A percentile compares a stretch with the other conserved stretches of the same genome.
Conservation (phyloP, 129 eudicot genomes). For the Erigeron canadensis region DNA sequence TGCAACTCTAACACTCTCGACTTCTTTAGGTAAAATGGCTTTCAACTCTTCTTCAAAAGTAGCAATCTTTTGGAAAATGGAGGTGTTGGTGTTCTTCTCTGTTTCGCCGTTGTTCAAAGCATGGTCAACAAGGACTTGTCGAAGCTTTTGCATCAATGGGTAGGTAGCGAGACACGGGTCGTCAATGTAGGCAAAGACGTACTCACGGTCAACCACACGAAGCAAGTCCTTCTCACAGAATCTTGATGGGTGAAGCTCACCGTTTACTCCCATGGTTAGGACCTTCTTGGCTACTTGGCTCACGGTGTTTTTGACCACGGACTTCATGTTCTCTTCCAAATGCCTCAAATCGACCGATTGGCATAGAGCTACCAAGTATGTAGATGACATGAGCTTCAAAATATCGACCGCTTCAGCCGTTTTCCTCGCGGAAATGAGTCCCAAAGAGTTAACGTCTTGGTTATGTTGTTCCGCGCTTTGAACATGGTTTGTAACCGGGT, state of each 20-base stretch:
- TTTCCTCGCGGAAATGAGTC: constrained; percentile 62
- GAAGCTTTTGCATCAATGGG: constrained; percentile 59
- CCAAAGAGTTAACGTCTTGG: constrained; percentile 79
- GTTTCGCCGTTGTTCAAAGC: constrained; percentile 36
- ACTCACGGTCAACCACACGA: constrained; percentile 52
- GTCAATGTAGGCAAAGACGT: constrained; percentile 51
- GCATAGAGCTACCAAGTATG: constrained; percentile 66
- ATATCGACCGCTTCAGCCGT: constrained; percentile 75
- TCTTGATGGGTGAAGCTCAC: constrained; percentile 59
- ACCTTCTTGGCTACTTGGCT: constrained; percentile 64
- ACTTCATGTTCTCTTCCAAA: constrained; percentile 68
- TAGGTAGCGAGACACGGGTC: constrained; percentile 47
- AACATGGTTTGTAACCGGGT: constrained; percentile 82
- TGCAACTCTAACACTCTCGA: constrained; percentile 34
- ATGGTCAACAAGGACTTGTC: constrained; percentile 61
- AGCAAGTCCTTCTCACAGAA: constrained; percentile 54
- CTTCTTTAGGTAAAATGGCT: constrained; percentile 46
- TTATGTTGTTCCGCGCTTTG: constrained; percentile 88
- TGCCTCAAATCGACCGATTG: constrained; percentile 76
- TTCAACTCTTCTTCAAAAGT: constrained; percentile 54
- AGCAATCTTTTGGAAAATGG: constrained; percentile 47
- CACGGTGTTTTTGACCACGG: constrained; percentile 59
- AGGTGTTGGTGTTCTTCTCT: constrained; percentile 31
- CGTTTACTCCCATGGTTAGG: constrained; percentile 50
- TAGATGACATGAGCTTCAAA: constrained; percentile 64